Percentiles rank a stretch among this genome's conserved stretches.
Evolutionary conservation across 768 basidiomycete genomes (phyloP).

Genomic region (Boletus coccyginus): DNA sequence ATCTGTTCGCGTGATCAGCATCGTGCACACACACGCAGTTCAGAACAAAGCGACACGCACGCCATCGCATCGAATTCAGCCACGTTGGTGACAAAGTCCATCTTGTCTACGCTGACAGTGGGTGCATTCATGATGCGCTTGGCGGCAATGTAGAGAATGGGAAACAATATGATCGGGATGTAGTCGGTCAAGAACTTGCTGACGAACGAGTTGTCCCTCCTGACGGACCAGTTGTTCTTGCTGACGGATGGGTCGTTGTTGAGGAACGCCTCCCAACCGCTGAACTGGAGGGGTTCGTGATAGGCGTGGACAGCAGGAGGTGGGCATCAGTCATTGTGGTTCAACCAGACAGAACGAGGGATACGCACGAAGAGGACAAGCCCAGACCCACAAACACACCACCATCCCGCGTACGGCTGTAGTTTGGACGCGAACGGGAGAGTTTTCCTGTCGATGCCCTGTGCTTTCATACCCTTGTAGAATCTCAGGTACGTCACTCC

Average conservation of each 20-base stretch:
- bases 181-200: slow-evolving; percentile 43
- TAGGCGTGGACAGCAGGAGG: too few relatives aligned
- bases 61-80: slow-evolving; percentile 29
- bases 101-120: slow-evolving; percentile 8
- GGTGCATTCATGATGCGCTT: slow-evolving; percentile 15
- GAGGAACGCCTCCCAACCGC: slow-evolving; percentile 40
- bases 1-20: slow-evolving; percentile 5
- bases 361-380: slow-evolving; percentile 35
- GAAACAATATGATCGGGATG: slow-evolving; percentile 43
- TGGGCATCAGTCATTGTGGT: not conserved
- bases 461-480: slow-evolving; percentile 42
- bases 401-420: too few relatives aligned
- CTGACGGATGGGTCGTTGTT: not conserved
- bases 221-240: slow-evolving; percentile 28
- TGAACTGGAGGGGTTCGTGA: slow-evolving; percentile 26
- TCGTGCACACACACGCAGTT: too few relatives aligned
- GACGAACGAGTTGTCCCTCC: not conserved
- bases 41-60: slow-evolving; percentile 3
- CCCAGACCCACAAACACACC: slow-evolving; percentile 22
- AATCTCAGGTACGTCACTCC: slow-evolving; percentile 45
- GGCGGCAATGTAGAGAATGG: slow-evolving; percentile 40
- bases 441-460: slow-evolving; percentile 44
- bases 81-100: slow-evolving; percentile 27
- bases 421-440: slow-evolving; percentile 40
- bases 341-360: not conserved